Base-by-base conservation (phyloP, 495 filamentous ascomycete species). In the Ramalina intermedia region DNA sequence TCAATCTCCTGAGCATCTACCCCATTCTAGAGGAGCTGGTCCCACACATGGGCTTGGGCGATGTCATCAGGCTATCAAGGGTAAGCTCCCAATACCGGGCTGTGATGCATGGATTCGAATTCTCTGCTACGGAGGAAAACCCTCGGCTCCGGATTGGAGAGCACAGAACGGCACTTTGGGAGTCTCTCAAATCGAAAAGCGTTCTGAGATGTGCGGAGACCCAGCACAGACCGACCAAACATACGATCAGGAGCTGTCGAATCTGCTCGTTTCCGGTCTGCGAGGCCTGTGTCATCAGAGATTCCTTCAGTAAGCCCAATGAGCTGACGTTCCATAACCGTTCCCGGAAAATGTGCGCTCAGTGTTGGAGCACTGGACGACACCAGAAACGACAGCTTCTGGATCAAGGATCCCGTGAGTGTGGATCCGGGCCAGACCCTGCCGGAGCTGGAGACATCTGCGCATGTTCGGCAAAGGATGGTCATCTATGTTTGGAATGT, bases 191-290 rank as follows among this genome's bases (percentile, higher is more conserved):
- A 47, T 26, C 40, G 8, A 48, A 46, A 43, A 52, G 55, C 17
- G 47, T 36, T 8, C 37, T 58, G 17, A 21, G 24, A 8, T 62
- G 58, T 46, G 49, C 48, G 1, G 58, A 60, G 40, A 35, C 29
- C 6, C 40, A 48, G 2, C 59, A 62, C 46, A 55, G 48, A 7
- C 42, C 47, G 48, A 58, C 53, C 5, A 29, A 33, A 17, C 27
- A 47, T 23, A 55, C 46, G 11, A 39, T 51, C 18, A 40, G 48
- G 20, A 41, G 53, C 37, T 62, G 59, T 36, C 55, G 54, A 9
- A 47, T 54, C 40, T 62, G 59, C 41, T 58, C 55, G n/a, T 54
- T 56, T 40, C 59, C 59, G 17, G 43, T 61, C 17, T 62, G 59
- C 43, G 59, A 62, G 35, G 55, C 50, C 29, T 62, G 59, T 29